Evolutionary conservation across 768 basidiomycete species (phyloP), one percentile per base, ranked within the genome.

Genomic region (Harrya chromipes): DNA sequence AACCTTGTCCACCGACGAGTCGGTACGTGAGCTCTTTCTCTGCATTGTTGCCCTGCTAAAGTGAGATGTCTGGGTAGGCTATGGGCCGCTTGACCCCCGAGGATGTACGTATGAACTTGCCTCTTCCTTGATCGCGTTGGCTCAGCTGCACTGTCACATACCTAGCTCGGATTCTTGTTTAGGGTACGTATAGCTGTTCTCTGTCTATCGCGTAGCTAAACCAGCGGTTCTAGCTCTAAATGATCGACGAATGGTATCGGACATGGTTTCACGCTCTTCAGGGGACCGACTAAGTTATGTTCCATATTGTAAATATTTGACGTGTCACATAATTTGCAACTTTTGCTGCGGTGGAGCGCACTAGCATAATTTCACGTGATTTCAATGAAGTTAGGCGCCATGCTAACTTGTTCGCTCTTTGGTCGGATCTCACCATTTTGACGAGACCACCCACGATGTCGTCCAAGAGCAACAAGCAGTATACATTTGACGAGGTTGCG

Each of bases 21-120:
- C 84, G 39, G 87, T 85, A 60, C 13, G 83, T 69, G 39, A 27
- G 11, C 39, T 21, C 10, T 12, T 47, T 44, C 43, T 23, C 19
- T 4, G 14, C 8, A 27, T 47, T 41, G 34, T 43, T 47, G 38
- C 56, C 19, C 53, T 31, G 55, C 46, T 19, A 45, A 64, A 17
- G 43, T 46, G 19, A 23, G 42, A 23, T 37, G 17, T 42, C n/a
- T 33, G 13, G 27, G 39, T 61, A 88, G 78, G 94, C 94, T 0
- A 93, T 97, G 88, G 94, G 94, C 20, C 82, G 93, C 50, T 70
- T 98, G 63, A 95, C 94, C 4, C 89, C 92, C 0, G 90, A 85
- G 59, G 87, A 89, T 72, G 80, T 84, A 60, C 63, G 81, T 59
- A 27, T 47, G 24, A 47, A 31, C 34, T 46, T 46, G 7, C 34